Conservation (phyloP, 2,329 filamentous ascomycete genomes). For the Allantophomopsis lycopodina region DNA sequence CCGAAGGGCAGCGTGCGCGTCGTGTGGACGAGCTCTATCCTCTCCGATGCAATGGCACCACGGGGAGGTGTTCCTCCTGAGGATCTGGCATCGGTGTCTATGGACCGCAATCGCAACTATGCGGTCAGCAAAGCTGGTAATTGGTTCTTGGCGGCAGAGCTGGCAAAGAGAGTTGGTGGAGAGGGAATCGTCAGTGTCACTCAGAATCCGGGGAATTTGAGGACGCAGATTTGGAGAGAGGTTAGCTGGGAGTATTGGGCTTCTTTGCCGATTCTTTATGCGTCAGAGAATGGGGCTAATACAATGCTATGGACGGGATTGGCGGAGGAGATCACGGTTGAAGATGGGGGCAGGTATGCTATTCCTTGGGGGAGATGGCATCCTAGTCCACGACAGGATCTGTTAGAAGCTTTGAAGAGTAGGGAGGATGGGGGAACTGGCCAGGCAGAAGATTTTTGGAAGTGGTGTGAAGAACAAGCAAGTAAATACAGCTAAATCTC, state of each 20-base stretch:
- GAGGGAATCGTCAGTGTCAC: no score
- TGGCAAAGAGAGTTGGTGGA: background rate
- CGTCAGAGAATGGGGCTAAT: slow-evolving; percentile 9
- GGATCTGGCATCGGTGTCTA: slow-evolving; percentile 2
- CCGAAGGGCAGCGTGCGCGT: slow-evolving; percentile 9
- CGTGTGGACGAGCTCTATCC: slow-evolving; percentile 7
- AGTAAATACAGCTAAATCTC: no score
- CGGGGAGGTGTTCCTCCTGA: slow-evolving; percentile 4
- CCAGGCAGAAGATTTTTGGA: slow-evolving; percentile 8
- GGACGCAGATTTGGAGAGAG: background rate
- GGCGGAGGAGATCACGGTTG: slow-evolving; percentile 3
- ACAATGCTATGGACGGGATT: slow-evolving; percentile 10
- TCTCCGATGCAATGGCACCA: slow-evolving; percentile 5
- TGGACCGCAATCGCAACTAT: no score
- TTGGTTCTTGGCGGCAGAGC: background rate
- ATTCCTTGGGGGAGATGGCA: slow-evolving; percentile 25
- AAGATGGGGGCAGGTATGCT: slow-evolving; percentile 8
- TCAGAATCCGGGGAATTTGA: no score
- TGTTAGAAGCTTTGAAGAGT: slow-evolving; percentile 6
- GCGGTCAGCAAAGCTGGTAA: no score
- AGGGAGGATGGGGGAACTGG: slow-evolving; percentile 10
- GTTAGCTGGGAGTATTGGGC: slow-evolving; percentile 4
- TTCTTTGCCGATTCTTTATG: slow-evolving; percentile 5
- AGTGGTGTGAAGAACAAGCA: slow-evolving; percentile 7
- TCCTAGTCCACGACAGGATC: slow-evolving; percentile 6